Conservation (phyloP, 495 filamentous ascomycete species). For the Aspergillus leporis region DNA sequence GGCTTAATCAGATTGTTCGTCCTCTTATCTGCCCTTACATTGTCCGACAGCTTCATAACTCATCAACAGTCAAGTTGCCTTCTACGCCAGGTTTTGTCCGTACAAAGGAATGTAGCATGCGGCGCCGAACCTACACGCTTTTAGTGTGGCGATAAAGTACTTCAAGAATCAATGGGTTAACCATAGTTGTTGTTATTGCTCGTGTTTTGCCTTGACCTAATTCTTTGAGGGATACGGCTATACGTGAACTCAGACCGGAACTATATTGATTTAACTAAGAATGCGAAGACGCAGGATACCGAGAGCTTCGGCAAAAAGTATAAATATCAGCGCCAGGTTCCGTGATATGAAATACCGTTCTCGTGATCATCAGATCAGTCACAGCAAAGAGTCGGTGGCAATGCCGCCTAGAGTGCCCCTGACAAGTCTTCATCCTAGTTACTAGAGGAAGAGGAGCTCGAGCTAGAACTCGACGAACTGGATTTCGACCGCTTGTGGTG, state of each 20-base stretch:
- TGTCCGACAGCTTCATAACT: neutral
- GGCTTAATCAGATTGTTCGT: neutral
- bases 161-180: neutral
- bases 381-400: neutral
- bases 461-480: slow-evolving; percentile 30
- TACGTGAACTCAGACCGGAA: neutral
- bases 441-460: slow-evolving; percentile 25
- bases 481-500: slow-evolving; percentile 32
- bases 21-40: neutral
- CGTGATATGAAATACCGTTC: neutral
- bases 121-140: neutral
- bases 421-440: slow-evolving; percentile 13
- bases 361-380: neutral
- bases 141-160: neutral
- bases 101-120: neutral
- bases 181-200: neutral
- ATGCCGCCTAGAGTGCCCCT: neutral
- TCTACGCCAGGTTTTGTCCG: neutral
- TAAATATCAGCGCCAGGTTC: neutral
- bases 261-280: neutral
- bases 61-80: neutral
- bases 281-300: neutral
- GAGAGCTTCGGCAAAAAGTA: neutral
- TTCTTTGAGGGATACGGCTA: neutral
- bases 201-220: neutral